These are phyloP conservation scores for Hyaloperonospora arabidopsidis DNA, from an alignment of 352 stramenopile genomes.

Conservation along the genomic window DNA sequence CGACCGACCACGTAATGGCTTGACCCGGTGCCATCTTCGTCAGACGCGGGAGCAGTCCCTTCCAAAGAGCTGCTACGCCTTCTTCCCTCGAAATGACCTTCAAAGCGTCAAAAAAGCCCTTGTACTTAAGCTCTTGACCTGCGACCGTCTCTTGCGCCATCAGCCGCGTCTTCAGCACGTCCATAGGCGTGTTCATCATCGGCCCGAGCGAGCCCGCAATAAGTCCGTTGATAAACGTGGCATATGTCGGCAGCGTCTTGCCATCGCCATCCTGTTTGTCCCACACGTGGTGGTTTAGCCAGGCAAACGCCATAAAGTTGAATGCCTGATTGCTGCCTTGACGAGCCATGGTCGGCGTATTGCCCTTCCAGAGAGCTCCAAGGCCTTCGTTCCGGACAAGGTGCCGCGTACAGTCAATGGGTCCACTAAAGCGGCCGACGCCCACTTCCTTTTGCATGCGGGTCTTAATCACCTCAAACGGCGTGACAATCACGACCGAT, in stretches of 20 bases:
- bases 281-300: slow-evolving; percentile 90
- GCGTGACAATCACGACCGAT: slow-evolving; percentile 94
- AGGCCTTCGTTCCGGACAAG: slow-evolving; percentile 91
- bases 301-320: slow-evolving; percentile 94
- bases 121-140: slow-evolving; percentile 92
- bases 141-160: slow-evolving; percentile 86
- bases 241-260: slow-evolving; percentile 88
- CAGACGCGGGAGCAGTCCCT: slow-evolving; percentile 92
- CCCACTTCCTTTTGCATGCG: slow-evolving; percentile 93
- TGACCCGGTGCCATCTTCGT: slow-evolving; percentile 95
- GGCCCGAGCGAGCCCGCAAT: slow-evolving; percentile 77
- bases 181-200: slow-evolving; percentile 85
- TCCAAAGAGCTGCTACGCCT: slow-evolving; percentile 91
- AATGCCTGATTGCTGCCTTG: slow-evolving; percentile 97
- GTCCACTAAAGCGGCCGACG: slow-evolving; percentile 83
- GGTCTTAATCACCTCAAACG: slow-evolving; percentile 98
- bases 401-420: slow-evolving; percentile 88
- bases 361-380: slow-evolving; percentile 92
- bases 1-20: slow-evolving; percentile 93
- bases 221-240: slow-evolving; percentile 92
- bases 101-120: slow-evolving; percentile 89
- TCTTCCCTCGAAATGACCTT: slow-evolving; percentile 92
- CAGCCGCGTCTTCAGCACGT: slow-evolving; percentile 94
- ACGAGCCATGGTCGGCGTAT: slow-evolving; percentile 93
- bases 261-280: slow-evolving; percentile 85